phyloP scores from a whole-genome alignment of 305 asterid species.

The Ilex paraguariensis region DNA sequence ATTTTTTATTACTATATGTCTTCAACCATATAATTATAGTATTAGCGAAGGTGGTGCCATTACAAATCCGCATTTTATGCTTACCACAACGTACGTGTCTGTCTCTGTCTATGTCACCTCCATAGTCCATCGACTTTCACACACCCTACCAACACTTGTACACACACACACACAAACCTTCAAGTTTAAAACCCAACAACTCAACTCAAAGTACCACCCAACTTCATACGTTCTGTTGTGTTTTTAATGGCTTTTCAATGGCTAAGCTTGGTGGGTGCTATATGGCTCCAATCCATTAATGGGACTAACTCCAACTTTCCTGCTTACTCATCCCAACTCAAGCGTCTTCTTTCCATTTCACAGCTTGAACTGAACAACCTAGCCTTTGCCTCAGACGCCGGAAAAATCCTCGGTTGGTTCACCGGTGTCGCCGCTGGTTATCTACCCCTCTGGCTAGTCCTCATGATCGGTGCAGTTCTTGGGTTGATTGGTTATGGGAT shows the following conservation, averaged over 20 bases:
- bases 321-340: slow-evolving; percentile 68
- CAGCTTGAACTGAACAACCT: slow-evolving; percentile 70
- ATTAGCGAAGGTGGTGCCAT: no score
- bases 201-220: no score
- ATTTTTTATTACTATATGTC: no score
- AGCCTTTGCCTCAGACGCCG: slow-evolving; percentile 85
- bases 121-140: no score
- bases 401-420: slow-evolving; percentile 73
- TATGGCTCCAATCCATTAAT: slow-evolving; percentile 63
- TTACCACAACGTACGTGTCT: no score
- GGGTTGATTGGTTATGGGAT: slow-evolving; percentile 70
- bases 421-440: slow-evolving; percentile 63
- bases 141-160: no score
- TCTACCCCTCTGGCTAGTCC: slow-evolving; percentile 65
- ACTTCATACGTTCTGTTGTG: no score
- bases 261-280: slow-evolving; percentile 60
- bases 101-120: no score
- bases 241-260: slow-evolving; percentile 54
- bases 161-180: no score
- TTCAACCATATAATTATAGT: no score
- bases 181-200: no score
- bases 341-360: slow-evolving; percentile 48
- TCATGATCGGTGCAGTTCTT: slow-evolving; percentile 58
- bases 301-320: slow-evolving; percentile 77
- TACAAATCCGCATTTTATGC: no score